phyloP scores from a whole-genome alignment of 2,329 filamentous ascomycete genomes.

The Elsinoe necatrix region DNA sequence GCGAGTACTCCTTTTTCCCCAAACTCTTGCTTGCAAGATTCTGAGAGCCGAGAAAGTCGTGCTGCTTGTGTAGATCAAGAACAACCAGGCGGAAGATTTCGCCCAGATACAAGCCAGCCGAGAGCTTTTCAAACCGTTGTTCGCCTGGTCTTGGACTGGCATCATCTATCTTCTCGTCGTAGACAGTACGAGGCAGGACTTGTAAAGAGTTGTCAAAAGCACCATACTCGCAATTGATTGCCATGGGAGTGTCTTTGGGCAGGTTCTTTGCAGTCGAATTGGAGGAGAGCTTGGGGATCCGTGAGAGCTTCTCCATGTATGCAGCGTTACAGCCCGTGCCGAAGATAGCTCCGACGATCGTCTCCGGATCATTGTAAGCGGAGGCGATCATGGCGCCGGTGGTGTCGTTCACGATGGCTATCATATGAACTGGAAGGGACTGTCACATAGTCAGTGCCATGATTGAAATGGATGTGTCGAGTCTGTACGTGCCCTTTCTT shows the following conservation, averaged over 20 bases:
- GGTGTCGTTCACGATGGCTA: slow-evolving; percentile 85
- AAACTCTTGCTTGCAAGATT: slow-evolving; percentile 26
- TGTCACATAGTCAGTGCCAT: slow-evolving; percentile 30
- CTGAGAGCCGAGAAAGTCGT: slow-evolving; percentile 60
- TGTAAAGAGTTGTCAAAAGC: slow-evolving; percentile 93
- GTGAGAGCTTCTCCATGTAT: slow-evolving; percentile 79
- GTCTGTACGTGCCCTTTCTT: slow-evolving; percentile 50
- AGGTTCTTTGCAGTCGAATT: slow-evolving; percentile 56
- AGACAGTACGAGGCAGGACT: slow-evolving; percentile 77
- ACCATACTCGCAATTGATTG: slow-evolving; percentile 97
- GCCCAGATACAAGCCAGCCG: slow-evolving; percentile 85
- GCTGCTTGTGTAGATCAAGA: slow-evolving; percentile 68
- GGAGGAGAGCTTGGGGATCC: slow-evolving; percentile 68
- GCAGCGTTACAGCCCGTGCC: slow-evolving; percentile 91
- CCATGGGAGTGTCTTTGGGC: slow-evolving; percentile 71
- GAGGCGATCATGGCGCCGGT: slow-evolving; percentile 87
- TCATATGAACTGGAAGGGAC: slow-evolving; percentile 77
- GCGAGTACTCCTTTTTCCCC: slow-evolving; percentile 57
- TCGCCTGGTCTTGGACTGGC: slow-evolving; percentile 88
- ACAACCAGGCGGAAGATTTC: slow-evolving; percentile 88
- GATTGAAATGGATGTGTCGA: not conserved
- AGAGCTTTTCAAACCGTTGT: slow-evolving; percentile 97
- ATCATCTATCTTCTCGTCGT: slow-evolving; percentile 80
- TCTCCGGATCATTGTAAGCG: slow-evolving; percentile 73
- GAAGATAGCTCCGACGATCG: slow-evolving; percentile 88